A percentile compares a stretch with the other conserved stretches of the same genome.
Conservation (phyloP, 129 eudicot genomes). For the Arctium minus region DNA sequence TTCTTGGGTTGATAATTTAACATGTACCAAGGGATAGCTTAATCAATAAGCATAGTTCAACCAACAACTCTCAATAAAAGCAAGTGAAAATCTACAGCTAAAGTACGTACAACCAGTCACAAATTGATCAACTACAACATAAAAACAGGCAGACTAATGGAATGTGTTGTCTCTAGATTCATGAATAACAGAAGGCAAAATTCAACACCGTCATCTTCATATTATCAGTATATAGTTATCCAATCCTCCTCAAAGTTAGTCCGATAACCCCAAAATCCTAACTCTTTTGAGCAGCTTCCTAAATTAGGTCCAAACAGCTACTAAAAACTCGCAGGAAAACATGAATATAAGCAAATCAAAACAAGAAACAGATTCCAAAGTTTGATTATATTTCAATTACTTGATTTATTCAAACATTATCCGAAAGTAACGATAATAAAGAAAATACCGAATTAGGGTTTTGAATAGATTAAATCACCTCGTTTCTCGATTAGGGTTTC, state of each 20-base stretch:
- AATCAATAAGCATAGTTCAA: too few species aligned
- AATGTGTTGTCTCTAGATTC: too few species aligned
- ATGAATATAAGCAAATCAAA: conserved; percentile 3
- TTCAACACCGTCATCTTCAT: neutral
- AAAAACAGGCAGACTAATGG: too few species aligned
- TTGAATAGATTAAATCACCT: conserved; percentile 15
- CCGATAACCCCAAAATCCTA: neutral
- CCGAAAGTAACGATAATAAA: neutral
- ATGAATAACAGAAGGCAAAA: neutral
- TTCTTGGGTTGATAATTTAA: neutral
- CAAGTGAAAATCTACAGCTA: too few species aligned
- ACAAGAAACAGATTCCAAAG: neutral
- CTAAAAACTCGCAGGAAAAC: neutral
- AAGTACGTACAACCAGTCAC: too few species aligned
- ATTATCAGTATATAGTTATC: neutral
- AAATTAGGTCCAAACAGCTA: conserved; percentile 10
- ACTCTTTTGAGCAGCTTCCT: neutral
- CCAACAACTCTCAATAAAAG: too few species aligned
- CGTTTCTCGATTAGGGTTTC: neutral
- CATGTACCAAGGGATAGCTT: too few species aligned
- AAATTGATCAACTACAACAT: too few species aligned
- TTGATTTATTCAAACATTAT: neutral
- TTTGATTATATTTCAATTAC: neutral
- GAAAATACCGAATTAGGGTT: neutral
- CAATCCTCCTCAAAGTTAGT: neutral